Percentiles rank a stretch among this genome's conserved stretches.
Conservation (phyloP, 176 grass and related monocot species). For the Avena sativa region DNA sequence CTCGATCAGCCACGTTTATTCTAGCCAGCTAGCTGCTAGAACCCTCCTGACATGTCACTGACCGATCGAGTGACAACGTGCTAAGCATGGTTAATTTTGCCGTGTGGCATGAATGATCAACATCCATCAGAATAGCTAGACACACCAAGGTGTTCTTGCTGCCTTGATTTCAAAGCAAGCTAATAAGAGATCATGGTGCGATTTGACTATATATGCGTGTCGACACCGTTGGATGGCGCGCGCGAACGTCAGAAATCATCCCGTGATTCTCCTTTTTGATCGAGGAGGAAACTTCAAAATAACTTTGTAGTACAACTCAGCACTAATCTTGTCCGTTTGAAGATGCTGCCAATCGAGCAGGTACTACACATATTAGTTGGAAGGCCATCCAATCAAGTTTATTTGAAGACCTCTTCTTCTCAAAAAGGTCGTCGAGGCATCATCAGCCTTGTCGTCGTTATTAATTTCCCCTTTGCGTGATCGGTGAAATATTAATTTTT, state of each 20-base stretch:
- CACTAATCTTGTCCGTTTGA: neutral
- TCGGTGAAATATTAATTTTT: neutral
- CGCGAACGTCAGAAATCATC: neutral
- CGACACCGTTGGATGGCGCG: neutral
- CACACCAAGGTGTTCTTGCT: neutral
- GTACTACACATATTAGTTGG: neutral
- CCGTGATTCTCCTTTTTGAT: no score
- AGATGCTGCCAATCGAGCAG: neutral
- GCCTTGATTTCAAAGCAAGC: neutral
- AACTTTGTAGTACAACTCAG: neutral
- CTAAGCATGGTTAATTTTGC: no score
- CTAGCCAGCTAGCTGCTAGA: no score
- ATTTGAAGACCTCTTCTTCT: neutral
- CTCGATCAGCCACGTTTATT: no score
- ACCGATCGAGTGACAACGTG: no score
- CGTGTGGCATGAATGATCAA: no score
- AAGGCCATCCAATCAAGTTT: constrained; percentile 2
- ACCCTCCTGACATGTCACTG: no score
- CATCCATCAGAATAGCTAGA: no score
- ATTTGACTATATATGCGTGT: neutral
- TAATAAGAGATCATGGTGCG: neutral
- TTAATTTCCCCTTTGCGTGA: neutral
- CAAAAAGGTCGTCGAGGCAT: neutral
- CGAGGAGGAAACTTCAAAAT: neutral
- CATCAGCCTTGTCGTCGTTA: neutral